Evolutionary conservation across 2,329 filamentous ascomycete species (phyloP).

Genomic region (Exophiala mesophila): DNA sequence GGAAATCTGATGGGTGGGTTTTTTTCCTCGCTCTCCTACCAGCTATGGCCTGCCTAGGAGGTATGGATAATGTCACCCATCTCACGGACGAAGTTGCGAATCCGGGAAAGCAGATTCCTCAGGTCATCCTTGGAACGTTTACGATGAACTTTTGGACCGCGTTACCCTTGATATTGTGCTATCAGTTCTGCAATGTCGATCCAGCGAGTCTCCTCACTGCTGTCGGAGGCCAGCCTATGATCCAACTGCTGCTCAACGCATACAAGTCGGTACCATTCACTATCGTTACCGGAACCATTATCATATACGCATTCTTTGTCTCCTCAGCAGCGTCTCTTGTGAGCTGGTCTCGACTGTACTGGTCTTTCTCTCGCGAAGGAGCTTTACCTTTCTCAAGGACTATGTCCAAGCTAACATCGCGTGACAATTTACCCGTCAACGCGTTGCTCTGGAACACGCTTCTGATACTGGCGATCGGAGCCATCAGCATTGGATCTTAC

Average conservation of each 20-base stretch:
- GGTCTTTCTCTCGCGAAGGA: slow-evolving; percentile 8
- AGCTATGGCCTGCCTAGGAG: neutral
- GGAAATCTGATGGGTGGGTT: slow-evolving; percentile 20
- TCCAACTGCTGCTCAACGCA: slow-evolving; percentile 1
- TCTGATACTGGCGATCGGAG: neutral
- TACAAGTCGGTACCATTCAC: neutral
- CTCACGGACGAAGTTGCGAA: slow-evolving; percentile 11
- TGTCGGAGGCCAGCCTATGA: slow-evolving; percentile 1
- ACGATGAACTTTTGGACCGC: slow-evolving; percentile 3
- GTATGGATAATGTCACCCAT: slow-evolving; percentile 10
- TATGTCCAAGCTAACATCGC: neutral
- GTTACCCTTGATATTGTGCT: slow-evolving; percentile 14
- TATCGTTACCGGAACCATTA: neutral
- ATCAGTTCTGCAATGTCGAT: slow-evolving; percentile 6
- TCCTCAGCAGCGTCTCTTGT: neutral
- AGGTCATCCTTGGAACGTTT: slow-evolving; percentile 6
- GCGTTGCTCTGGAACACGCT: slow-evolving; percentile 1
- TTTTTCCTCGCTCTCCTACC: slow-evolving; percentile 11
- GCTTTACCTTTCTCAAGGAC: slow-evolving; percentile 2
- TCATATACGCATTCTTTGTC: slow-evolving; percentile 2
- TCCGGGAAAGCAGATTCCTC: slow-evolving; percentile 6
- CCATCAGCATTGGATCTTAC: slow-evolving; percentile 1
- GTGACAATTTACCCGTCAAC: neutral
- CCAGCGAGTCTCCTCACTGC: neutral
- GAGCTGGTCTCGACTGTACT: slow-evolving; percentile 8